Evolutionary conservation across 495 filamentous ascomycete species (phyloP).

Genomic region (Podospora pseudoanserina): DNA sequence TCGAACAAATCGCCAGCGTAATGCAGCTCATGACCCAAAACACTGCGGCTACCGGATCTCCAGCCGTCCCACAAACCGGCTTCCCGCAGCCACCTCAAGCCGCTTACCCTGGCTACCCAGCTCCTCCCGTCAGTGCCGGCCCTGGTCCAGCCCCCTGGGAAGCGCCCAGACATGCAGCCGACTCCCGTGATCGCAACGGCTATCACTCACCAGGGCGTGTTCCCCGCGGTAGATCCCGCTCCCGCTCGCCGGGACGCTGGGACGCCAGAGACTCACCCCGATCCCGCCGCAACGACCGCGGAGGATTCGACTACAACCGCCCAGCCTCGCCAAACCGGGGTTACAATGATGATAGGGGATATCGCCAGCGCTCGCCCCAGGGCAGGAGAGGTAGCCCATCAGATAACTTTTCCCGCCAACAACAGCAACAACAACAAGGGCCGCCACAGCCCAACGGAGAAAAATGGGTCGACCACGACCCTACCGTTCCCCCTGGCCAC

Average conservation of each 20-base stretch:
- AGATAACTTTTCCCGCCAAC: slow-evolving; percentile 4
- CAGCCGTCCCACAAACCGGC: background rate
- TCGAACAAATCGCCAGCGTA: slow-evolving; percentile 47
- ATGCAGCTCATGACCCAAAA: slow-evolving; percentile 41
- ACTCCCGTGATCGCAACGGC: slow-evolving; percentile 62
- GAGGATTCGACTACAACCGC: slow-evolving; percentile 41
- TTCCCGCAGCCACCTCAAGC: slow-evolving; percentile 26
- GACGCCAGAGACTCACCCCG: slow-evolving; percentile 47
- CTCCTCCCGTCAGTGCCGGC: slow-evolving; percentile 27
- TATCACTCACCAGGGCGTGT: slow-evolving; percentile 54
- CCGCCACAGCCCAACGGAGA: slow-evolving; percentile 28
- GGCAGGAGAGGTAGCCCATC: slow-evolving; percentile 59
- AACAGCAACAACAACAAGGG: slow-evolving; percentile 17
- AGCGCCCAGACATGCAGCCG: slow-evolving; percentile 34
- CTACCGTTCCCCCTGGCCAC: slow-evolving; percentile 61
- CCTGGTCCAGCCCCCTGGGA: slow-evolving; percentile 39
- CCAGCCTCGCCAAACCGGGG: slow-evolving; percentile 51
- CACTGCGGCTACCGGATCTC: slow-evolving; percentile 20
- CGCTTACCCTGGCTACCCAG: slow-evolving; percentile 27
- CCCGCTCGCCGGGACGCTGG: slow-evolving; percentile 65
- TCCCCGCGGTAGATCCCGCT: slow-evolving; percentile 67
- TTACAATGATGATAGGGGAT: slow-evolving; percentile 61
- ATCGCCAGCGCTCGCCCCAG: slow-evolving; percentile 79
- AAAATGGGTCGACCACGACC: slow-evolving; percentile 81
- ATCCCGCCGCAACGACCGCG: slow-evolving; percentile 38